Evolutionary conservation across 1,284 basidiomycete species (phyloP), one percentile per base, ranked within the genome.

Genomic region (Marasmius oreades): DNA sequence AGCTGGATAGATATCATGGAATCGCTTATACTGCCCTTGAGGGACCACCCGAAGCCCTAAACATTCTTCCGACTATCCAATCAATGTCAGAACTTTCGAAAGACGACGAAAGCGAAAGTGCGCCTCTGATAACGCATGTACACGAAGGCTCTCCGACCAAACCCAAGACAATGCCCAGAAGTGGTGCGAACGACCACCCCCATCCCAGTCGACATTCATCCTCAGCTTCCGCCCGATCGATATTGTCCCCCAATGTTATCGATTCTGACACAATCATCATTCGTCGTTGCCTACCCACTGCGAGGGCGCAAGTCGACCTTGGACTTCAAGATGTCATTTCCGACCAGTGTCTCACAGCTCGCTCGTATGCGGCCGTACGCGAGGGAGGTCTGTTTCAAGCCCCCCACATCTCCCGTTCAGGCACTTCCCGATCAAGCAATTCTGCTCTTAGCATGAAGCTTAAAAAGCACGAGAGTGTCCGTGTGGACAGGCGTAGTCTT

Each of bases 241-340:
- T 84, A 45, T 83, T 84, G 60, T 67, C 76, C 1, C 75, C 79
- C 16, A 65, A 75, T 55, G 60, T 71, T 3, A 70, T 79, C 22
- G 81, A 85, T 55, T 72, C 77, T 11, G 78, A 83, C 24, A 84
- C 82, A 3, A 79, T 90, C 48, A 74, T 88, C 37, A 82, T 92
- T 54, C 80, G 85, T 31, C 84, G 91, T 8, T 84, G 85, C 8
- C 87, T 90, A 6, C 73, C 80, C 14, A 76, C 81, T 33, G 84
- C 86, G 31, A 84, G 92, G 20, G 77, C 82, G 26, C 79, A 82
- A 51, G 81, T 89, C 34, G 88, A 92, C 61, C 78, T 82, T 46
- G 83, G 80, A 12, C 70, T 92, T 18, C 76, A 79, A 52, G 89
- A 92, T 61, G 81, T 92, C 50, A 79, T 85, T 60, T 89, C 88